A percentile compares a stretch with the other conserved stretches of the same genome.
phyloP scores from a whole-genome alignment of 768 basidiomycete species.

The Calvatia gigantea region DNA sequence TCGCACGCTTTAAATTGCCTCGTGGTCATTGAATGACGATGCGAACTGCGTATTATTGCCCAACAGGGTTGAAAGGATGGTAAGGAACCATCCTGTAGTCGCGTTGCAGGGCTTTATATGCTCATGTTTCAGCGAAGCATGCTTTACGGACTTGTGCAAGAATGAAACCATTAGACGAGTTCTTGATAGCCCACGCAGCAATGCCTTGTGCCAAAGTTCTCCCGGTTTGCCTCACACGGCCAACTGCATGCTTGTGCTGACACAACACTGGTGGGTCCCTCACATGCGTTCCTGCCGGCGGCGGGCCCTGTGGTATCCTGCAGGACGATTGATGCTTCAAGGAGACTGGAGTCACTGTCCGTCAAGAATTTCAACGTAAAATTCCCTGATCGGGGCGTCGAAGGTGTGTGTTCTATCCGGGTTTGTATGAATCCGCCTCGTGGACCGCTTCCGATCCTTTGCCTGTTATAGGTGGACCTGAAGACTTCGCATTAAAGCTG shows the following conservation, averaged over 20 bases:
- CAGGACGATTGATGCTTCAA: not conserved
- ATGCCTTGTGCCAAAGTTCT: conserved; percentile 4
- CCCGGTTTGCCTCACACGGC: conserved; percentile 6
- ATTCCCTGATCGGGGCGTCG: conserved; percentile 5
- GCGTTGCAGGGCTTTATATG: not conserved
- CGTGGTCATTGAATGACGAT: not conserved
- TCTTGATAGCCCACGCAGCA: conserved; percentile 2
- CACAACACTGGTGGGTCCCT: not conserved
- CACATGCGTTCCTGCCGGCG: not conserved
- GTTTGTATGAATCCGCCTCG: conserved; percentile 11
- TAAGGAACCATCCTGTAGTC: not conserved
- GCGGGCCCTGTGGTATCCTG: not conserved
- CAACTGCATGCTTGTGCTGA: not conserved
- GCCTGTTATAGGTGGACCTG: conserved; percentile 8
- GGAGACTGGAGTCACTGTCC: conserved; percentile 9
- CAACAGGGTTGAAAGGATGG: not conserved
- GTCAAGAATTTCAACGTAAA: conserved; percentile 6
- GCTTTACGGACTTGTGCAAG: not conserved
- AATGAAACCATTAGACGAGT: not conserved
- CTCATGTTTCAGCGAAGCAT: not conserved
- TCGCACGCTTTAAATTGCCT: not conserved
- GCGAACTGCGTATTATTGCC: not conserved
- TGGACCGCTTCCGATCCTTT: conserved; percentile 7
- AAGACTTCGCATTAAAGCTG: conserved; percentile 1
- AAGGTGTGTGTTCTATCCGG: not conserved